phyloP scores from a whole-genome alignment of 805 yeast species.

The Zygosaccharomyces rouxii region DNA sequence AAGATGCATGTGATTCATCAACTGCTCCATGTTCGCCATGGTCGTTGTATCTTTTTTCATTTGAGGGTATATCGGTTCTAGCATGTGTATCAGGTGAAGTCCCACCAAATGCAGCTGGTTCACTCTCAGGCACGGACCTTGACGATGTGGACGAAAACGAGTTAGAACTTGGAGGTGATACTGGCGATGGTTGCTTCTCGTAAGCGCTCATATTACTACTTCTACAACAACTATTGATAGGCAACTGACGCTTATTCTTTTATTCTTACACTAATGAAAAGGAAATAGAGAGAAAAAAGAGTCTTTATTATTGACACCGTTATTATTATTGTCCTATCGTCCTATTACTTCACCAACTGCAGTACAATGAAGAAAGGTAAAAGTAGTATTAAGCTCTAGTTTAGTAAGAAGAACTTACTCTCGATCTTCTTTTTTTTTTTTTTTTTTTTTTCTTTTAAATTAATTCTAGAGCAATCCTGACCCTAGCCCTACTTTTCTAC shows the following conservation, averaged over 20 bases:
- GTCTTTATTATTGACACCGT: no score
- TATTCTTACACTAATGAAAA: neutral
- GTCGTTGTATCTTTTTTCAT: neutral
- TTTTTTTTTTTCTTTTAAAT: no score
- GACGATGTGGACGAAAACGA: neutral
- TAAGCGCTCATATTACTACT: neutral
- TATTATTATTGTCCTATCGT: no score
- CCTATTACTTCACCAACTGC: no score
- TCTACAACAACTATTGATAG: no score
- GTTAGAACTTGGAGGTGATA: neutral
- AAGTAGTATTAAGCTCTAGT: no score
- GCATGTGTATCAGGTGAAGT: neutral
- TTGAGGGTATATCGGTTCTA: neutral
- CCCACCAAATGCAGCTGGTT: slow-evolving; percentile 12
- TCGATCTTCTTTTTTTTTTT: no score
- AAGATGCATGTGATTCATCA: neutral
- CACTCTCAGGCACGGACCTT: slow-evolving; percentile 13
- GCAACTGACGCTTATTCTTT: no score
- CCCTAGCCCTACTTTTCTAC: no score
- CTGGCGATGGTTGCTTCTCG: neutral
- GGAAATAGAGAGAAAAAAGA: neutral
- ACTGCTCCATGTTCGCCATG: neutral
- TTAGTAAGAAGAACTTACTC: no score
- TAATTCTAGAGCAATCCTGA: no score
- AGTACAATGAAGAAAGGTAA: no score